Conservation (phyloP, 768 basidiomycete genomes). For the Chalciporus piperatus region DNA sequence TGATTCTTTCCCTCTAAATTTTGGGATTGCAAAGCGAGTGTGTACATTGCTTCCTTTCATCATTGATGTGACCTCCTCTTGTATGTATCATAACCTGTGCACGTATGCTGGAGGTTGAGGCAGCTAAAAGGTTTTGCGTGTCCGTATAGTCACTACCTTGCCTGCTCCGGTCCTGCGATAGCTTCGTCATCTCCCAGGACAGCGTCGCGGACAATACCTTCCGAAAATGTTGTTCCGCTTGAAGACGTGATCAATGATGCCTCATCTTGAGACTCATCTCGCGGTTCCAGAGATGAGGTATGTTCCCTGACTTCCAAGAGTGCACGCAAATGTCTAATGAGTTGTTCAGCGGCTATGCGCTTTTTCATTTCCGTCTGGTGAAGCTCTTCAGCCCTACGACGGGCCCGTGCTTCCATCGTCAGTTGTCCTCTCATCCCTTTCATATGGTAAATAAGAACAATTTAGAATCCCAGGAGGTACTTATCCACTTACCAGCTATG, state of each 20-base stretch:
- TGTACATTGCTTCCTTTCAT: conserved; percentile 16
- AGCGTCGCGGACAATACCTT: not conserved
- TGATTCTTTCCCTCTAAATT: conserved; percentile 2
- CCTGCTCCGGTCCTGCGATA: too few relatives aligned
- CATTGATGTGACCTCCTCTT: conserved; percentile 19
- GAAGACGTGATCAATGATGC: not conserved
- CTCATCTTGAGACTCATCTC: not conserved
- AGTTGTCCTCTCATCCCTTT: conserved; percentile 36
- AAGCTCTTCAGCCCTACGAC: conserved; percentile 32
- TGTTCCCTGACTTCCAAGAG: conserved; percentile 3
- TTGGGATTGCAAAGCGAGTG: conserved; percentile 6
- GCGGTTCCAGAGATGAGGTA: not conserved
- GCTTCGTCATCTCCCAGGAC: too few relatives aligned
- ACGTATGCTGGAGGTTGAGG: conserved; percentile 1
- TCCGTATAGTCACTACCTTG: too few relatives aligned
- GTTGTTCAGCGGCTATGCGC: conserved; percentile 32
- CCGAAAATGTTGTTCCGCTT: not conserved
- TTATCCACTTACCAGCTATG: conserved; percentile 29
- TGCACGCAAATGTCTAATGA: conserved; percentile 15
- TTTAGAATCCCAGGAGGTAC: not conserved
- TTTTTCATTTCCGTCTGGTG: conserved; percentile 30
- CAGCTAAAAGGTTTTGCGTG: not conserved
- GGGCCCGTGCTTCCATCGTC: conserved; percentile 29
- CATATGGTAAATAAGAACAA: conserved; percentile 1
- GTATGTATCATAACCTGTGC: conserved; percentile 22